A percentile compares a stretch with the other conserved stretches of the same genome.
Conservation (phyloP, 768 basidiomycete species). For the Lactarius sanguifluus region DNA sequence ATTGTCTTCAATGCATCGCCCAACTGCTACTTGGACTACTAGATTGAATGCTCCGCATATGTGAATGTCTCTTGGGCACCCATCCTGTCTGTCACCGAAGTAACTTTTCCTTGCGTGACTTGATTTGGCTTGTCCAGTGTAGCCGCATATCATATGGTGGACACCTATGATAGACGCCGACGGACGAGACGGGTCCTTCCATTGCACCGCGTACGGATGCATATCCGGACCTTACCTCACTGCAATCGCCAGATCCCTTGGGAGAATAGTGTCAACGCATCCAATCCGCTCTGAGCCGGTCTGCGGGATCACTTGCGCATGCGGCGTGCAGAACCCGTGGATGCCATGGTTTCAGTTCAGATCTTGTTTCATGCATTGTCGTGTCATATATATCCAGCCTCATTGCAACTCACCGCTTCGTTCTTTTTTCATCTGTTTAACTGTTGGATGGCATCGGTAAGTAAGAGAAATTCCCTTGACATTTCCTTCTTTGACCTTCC, state of each 20-base stretch:
- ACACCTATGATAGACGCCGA: conserved; percentile 1
- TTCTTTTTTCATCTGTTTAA: conserved; percentile 28
- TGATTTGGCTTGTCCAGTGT: conserved; percentile 13
- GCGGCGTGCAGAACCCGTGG: conserved; percentile 28
- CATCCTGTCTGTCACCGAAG: conserved; percentile 7
- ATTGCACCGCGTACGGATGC: conserved; percentile 20
- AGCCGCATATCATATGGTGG: conserved; percentile 16
- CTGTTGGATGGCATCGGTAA: conserved; percentile 29
- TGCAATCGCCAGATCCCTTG: conserved; percentile 22
- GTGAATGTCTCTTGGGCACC: conserved; percentile 1
- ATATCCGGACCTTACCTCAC: conserved; percentile 24
- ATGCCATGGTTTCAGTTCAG: conserved; percentile 28
- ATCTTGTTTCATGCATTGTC: conserved; percentile 30
- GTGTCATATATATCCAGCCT: conserved; percentile 31
- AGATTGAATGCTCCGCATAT: conserved; percentile 4
- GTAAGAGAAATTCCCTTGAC: conserved; percentile 30
- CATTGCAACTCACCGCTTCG: conserved; percentile 27
- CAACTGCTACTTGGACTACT: background rate
- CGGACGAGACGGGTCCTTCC: conserved; percentile 17
- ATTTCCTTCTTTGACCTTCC: conserved; percentile 31
- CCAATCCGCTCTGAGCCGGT: conserved; percentile 25
- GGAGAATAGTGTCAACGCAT: conserved; percentile 19
- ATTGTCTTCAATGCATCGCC: conserved; percentile 2
- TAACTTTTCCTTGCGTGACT: conserved; percentile 16
- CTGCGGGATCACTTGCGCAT: conserved; percentile 21